Percentiles rank a stretch among this genome's conserved stretches.
Evolutionary conservation across 371 early-diverging fungal species (phyloP).

Genomic region (Phascolomyces articulosus): DNA sequence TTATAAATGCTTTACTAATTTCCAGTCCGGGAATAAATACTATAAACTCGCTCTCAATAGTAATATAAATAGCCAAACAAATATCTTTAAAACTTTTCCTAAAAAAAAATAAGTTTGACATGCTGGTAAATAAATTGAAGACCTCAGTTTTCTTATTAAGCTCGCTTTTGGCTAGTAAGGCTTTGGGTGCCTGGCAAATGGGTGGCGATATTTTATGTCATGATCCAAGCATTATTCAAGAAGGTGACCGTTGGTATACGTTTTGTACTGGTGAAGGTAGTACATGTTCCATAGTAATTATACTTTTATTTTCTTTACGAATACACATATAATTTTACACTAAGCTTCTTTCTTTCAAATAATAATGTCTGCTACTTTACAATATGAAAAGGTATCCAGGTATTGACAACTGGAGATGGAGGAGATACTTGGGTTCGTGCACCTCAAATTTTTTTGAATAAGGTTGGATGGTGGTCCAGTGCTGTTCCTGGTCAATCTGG

Average conservation of each 20-base stretch:
- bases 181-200: neutral
- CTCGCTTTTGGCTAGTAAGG: neutral
- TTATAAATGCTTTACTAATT: no score
- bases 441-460: constrained; percentile 15
- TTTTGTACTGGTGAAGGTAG: constrained; percentile 13
- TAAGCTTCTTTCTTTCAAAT: no score
- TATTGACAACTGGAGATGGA: neutral
- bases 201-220: constrained; percentile 15
- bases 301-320: no score
- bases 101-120: neutral
- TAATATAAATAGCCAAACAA: no score
- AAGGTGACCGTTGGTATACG: constrained; percentile 12
- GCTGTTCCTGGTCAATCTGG: constrained; percentile 6
- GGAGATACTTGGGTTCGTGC: constrained; percentile 12
- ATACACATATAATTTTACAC: no score
- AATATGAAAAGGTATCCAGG: neutral
- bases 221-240: constrained; percentile 14
- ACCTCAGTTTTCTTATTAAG: neutral
- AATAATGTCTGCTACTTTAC: no score
- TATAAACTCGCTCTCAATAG: no score
- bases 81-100: no score
- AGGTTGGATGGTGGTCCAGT: constrained; percentile 7
- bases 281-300: neutral
- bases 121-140: neutral
- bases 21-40: no score